phyloP scores from a whole-genome alignment of 352 stramenopile genomes.

The Phytophthora constricta region DNA sequence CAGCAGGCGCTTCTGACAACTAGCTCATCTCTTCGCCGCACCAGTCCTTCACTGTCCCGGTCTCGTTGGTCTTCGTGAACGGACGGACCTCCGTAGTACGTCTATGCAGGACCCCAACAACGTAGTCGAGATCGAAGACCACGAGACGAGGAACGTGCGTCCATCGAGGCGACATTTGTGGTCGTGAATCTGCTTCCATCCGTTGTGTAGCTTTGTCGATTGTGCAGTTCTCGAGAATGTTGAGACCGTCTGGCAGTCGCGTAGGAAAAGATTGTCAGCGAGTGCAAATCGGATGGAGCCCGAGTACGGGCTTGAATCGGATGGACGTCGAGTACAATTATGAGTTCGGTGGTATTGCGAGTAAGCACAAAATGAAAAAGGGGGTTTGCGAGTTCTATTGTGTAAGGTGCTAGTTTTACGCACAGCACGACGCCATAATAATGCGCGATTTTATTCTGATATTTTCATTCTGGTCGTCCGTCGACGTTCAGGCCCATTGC shows the following conservation, averaged over 20 bases:
- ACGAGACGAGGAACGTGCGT: slow-evolving; percentile 56
- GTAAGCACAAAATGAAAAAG: no score
- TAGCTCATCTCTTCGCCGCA: slow-evolving; percentile 72
- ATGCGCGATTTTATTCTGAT: no score
- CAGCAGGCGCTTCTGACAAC: slow-evolving; percentile 60
- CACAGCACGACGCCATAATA: no score
- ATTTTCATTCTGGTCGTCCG: no score
- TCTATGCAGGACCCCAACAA: slow-evolving; percentile 82
- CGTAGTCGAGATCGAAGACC: slow-evolving; percentile 72
- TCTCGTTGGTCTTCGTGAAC: slow-evolving; percentile 59
- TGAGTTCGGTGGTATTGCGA: no score
- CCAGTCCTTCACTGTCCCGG: slow-evolving; percentile 62
- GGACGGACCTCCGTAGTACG: slow-evolving; percentile 69
- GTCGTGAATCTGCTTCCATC: background rate
- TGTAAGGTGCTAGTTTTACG: no score
- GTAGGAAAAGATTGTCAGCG: background rate
- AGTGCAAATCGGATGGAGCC: no score
- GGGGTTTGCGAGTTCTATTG: no score
- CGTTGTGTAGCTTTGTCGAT: background rate
- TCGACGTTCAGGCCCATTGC: no score
- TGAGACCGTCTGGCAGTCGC: background rate
- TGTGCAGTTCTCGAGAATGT: background rate
- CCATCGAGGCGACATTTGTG: slow-evolving; percentile 40
- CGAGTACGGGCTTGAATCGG: no score
- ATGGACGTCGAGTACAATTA: no score